A percentile compares a stretch with the other conserved stretches of the same genome.
phyloP scores from a whole-genome alignment of 2,329 filamentous ascomycete genomes.

The Stagonosporopsis vannaccii region DNA sequence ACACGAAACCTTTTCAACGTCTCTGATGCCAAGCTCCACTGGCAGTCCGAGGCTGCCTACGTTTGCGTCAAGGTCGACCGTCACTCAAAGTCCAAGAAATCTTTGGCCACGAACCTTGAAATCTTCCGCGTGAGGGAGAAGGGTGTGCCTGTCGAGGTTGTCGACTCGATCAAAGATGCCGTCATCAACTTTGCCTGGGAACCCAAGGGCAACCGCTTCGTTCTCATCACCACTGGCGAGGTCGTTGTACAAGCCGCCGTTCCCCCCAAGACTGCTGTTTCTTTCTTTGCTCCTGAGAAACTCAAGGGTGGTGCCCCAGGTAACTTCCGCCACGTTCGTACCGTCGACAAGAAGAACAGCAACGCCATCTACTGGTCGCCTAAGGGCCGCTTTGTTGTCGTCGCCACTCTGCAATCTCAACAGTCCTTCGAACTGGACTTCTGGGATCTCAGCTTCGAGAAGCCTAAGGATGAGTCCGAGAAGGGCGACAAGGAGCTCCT shows the following conservation, averaged over 20 bases:
- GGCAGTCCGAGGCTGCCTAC: constrained; percentile 94
- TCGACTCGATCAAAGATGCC: constrained; percentile 96
- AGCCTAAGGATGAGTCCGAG: constrained; percentile 77
- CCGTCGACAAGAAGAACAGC: constrained; percentile 98
- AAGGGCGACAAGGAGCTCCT: constrained; percentile 93
- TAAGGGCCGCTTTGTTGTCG: constrained; percentile 90
- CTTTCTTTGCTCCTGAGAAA: constrained; percentile 98
- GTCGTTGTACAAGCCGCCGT: constrained; percentile 79
- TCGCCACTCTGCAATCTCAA: constrained; percentile 90
- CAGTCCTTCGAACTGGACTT: constrained; percentile 97
- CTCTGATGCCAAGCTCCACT: constrained; percentile 96
- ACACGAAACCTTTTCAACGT: constrained; percentile 98
- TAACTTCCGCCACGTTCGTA: constrained; percentile 96
- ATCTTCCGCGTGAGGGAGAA: constrained; percentile 98
- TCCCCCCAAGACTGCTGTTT: constrained; percentile 89
- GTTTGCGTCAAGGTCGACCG: constrained; percentile 98
- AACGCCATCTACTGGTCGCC: constrained; percentile 99
- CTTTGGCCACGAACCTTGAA: constrained; percentile 93
- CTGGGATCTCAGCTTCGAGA: constrained; percentile 95
- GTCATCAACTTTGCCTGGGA: constrained; percentile 99
- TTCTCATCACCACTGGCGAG: constrained; percentile 94
- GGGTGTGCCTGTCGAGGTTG: constrained; percentile 96
- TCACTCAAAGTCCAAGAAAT: constrained; percentile 99
- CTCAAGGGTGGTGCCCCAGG: constrained; percentile 80
- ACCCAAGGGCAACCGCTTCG: constrained; percentile 95